A percentile compares a stretch with the other conserved stretches of the same genome.
Evolutionary conservation across 169 alveolate species (phyloP).

Genomic region (Plasmodium yoelii): DNA sequence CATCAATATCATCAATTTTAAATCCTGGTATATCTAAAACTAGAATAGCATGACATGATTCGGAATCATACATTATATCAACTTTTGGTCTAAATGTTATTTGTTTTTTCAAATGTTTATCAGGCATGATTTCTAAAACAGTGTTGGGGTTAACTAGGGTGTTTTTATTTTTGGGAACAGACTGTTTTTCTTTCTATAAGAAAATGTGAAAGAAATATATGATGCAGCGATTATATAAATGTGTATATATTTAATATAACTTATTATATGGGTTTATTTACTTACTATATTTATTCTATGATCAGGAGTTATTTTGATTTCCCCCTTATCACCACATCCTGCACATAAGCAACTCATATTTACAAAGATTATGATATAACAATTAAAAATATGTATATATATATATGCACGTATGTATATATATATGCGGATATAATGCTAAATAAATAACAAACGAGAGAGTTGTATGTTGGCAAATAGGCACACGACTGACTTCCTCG

Average conservation of each 20-base stretch:
- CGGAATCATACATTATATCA: conserved; percentile 85
- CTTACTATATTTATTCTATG: conserved; percentile 47
- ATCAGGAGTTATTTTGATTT: conserved; percentile 42
- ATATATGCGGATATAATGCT: neutral
- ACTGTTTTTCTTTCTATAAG: conserved; percentile 81
- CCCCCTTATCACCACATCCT: conserved; percentile 58
- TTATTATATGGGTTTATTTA: no score
- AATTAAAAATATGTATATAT: neutral
- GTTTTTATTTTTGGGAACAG: conserved; percentile 83
- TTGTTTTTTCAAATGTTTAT: conserved; percentile 79
- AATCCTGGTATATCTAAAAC: conserved; percentile 87
- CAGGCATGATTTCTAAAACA: conserved; percentile 84
- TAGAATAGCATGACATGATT: conserved; percentile 77
- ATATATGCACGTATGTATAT: neutral
- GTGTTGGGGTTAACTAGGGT: conserved; percentile 85
- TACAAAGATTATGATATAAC: conserved; percentile 18
- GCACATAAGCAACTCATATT: conserved; percentile 65
- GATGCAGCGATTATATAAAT: neutral
- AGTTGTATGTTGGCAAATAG: neutral
- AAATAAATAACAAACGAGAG: conserved; percentile 4
- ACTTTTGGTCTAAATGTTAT: conserved; percentile 86
- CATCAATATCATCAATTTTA: conserved; percentile 80
- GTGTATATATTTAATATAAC: neutral
- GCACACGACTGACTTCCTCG: no score
- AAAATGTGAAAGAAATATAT: neutral